Evolutionary conservation across 169 alveolate species (phyloP).

Genomic region (Plasmodium coatneyi): DNA sequence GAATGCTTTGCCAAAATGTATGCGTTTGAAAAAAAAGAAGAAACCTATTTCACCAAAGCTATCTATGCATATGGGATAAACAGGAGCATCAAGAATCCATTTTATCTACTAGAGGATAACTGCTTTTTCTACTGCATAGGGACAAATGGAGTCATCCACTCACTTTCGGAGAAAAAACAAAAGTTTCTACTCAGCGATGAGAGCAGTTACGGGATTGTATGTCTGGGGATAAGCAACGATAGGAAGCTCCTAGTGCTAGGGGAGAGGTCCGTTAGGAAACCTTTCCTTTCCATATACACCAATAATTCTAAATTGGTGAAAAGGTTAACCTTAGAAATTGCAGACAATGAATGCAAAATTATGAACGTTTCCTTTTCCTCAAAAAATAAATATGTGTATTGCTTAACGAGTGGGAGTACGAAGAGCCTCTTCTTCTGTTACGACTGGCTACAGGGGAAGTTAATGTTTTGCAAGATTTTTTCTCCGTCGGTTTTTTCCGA

Average conservation of each 20-base stretch:
- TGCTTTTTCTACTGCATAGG: conserved; percentile 56
- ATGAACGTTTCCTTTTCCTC: conserved; percentile 56
- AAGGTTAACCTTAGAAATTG: conserved; percentile 33
- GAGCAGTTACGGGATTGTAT: conserved; percentile 61
- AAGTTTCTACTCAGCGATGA: conserved; percentile 48
- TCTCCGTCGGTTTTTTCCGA: conserved; percentile 24
- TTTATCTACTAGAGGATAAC: conserved; percentile 44
- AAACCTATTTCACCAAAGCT: conserved; percentile 55
- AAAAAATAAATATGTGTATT: conserved; percentile 67
- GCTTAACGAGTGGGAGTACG: conserved; percentile 68
- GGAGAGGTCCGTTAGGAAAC: conserved; percentile 53
- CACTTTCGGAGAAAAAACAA: conserved; percentile 42
- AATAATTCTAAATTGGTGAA: conserved; percentile 20
- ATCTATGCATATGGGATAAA: conserved; percentile 70
- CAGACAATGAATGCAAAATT: conserved; percentile 65
- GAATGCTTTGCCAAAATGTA: conserved; percentile 22
- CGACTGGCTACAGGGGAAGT: conserved; percentile 60
- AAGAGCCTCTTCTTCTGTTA: conserved; percentile 72
- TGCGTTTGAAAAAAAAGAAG: conserved; percentile 31
- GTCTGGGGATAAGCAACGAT: conserved; percentile 60
- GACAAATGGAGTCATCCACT: conserved; percentile 64
- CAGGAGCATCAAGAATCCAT: conserved; percentile 45
- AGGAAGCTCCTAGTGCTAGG: conserved; percentile 63
- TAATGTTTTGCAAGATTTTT: conserved; percentile 54
- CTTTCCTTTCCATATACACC: conserved; percentile 49